Evolutionary conservation across 1,284 basidiomycete genomes (phyloP), one percentile per base, ranked within the genome.

Genomic region (Vanrija pseudolonga): DNA sequence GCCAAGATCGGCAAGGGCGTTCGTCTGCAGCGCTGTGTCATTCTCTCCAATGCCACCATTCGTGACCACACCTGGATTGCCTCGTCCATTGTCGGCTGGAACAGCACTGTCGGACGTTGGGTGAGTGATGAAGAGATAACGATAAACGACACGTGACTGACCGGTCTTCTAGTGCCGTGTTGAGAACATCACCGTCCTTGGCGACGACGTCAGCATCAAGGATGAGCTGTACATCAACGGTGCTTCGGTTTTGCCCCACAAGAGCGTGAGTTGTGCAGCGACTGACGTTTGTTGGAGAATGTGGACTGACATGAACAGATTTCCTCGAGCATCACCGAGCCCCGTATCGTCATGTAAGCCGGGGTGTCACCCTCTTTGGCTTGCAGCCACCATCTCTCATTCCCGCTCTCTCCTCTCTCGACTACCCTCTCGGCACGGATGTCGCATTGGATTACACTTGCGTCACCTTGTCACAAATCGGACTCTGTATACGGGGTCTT

Each of bases 191-290:
- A 78, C 77, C 43, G 80, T 81, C 11, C 67, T 81, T 26, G 80
- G 80, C 39, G 80, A 81, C 64, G 80, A 81, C 53, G 80, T 80
- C 38, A 74, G 74, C 47, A 78, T 81, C 75, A 80, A 80, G 74
- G 80, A 81, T 62, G 80, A 81, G 66, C 64, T 81, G 17, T 78
- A 76, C 59, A 72, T 80, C 60, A 80, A 79, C 64, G 80, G 80
- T 40, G 80, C 79, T 19, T 77, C 75, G 2, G 79, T 80, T 39
- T 66, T 80, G 53, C 79, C 79, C 14, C 79, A 80, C 73, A 80
- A 80, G 76, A 78, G 76, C 61, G 76, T 77, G 51, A 70, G 74
- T 75, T 41, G 38, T 42, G 20, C 11, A 36, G 23, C 9, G 20
- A 6, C 14, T 37, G n/a, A n/a, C n/a, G 39, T 7, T 38, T 14